Evolutionary conservation across 1,284 basidiomycete genomes (phyloP), one percentile per base, ranked within the genome.

Genomic region (Tetrapyrgos nigripes): DNA sequence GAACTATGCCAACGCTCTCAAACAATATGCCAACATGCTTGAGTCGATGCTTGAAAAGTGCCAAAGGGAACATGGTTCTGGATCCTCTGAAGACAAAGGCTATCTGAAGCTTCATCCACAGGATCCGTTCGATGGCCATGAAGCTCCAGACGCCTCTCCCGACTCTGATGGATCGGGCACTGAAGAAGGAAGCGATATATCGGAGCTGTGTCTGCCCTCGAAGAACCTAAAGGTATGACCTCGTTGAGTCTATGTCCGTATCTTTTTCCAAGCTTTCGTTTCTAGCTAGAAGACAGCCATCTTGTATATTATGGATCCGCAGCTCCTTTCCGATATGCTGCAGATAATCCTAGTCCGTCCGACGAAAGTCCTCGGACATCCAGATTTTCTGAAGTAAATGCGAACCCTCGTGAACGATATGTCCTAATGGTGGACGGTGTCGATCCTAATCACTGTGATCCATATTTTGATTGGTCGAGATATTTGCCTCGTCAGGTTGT

Each of bases 391-490:
- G 69, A 70, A 29, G 69, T 76, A n/a, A 65, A 68, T 28, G 67
- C 72, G 40, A 70, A 77, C 44, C 68, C 75, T 3, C 55, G 73
- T 26, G 71, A 69, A 4, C 71, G 70, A 2, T 79, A 80, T 57
- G 70, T 76, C 3, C 67, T 79, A 3, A 68, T 76, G 27, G 69
- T 78, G 11, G 77, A 81, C n/a, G 76, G 74, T 6, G 70, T 70
- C 3, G 70, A 77, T 43, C 66, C 73, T 29, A 65, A 63, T 19
- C 60, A 73, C 50, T 75, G 74, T 61, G 75, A 80, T 52, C 79
- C 79, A 2, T 72, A 80, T 62, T 79, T 86, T 35, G 84, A 86
- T 52, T 87, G 84, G 85, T 75, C 79, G 14, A 80, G 85, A 14
- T 74, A 85, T 64, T 73, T 88, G 5, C 85, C 85, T 13, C 63